Conservation (phyloP, 768 basidiomycete genomes). For the Leccinum sublutescens region DNA sequence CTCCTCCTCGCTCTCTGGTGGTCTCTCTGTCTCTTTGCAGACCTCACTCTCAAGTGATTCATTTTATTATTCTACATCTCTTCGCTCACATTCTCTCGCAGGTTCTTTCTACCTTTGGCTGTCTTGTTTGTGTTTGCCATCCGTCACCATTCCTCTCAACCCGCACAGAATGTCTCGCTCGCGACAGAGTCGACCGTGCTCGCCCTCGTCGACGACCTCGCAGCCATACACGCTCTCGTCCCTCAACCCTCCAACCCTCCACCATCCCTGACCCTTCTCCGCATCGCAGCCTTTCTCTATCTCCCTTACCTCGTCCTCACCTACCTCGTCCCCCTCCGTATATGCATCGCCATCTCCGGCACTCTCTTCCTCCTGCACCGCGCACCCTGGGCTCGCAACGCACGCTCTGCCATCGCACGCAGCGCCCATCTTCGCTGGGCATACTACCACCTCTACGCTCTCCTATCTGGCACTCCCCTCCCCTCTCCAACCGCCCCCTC, state of each 20-base stretch:
- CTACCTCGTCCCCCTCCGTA: constrained; percentile 56
- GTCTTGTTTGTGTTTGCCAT: constrained; percentile 40
- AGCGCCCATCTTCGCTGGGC: constrained; percentile 70
- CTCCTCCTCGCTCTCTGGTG: constrained; percentile 75
- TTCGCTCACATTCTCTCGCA: constrained; percentile 23
- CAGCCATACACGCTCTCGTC: constrained; percentile 58
- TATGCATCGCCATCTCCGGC: constrained; percentile 59
- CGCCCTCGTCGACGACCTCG: constrained; percentile 60
- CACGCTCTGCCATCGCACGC: constrained; percentile 55
- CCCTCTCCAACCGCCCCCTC: constrained; percentile 36
- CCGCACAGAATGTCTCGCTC: constrained; percentile 20
- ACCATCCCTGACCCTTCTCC: constrained; percentile 42
- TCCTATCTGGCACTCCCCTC: constrained; percentile 55
- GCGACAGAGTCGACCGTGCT: constrained; percentile 59
- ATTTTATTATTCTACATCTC: too few relatives aligned
- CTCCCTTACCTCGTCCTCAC: constrained; percentile 68
- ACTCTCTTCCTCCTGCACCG: constrained; percentile 59
- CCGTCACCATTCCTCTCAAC: constrained; percentile 20
- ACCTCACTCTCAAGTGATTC: constrained; percentile 43
- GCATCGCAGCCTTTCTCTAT: constrained; percentile 55
- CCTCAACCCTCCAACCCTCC: constrained; percentile 38
- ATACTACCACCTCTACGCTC: constrained; percentile 49
- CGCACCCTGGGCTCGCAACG: constrained; percentile 62
- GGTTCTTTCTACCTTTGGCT: constrained; percentile 58
- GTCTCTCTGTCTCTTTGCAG: constrained; percentile 64